Conservation (phyloP, 768 basidiomycete genomes). For the Serendipita sp. region DNA sequence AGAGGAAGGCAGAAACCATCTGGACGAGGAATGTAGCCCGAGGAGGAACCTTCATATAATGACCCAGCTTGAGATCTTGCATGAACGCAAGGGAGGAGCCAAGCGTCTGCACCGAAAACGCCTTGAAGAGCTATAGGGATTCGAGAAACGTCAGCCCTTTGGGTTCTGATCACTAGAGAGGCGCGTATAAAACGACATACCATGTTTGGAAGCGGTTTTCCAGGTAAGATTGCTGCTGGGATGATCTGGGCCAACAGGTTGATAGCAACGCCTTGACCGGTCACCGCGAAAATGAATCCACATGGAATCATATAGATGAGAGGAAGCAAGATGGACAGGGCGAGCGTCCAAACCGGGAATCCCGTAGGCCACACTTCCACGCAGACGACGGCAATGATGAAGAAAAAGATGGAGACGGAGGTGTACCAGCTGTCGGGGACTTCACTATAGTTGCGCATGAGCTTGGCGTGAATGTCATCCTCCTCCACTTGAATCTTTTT, state of each 20-base stretch:
- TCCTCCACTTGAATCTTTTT: slow-evolving; percentile 22
- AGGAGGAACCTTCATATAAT: slow-evolving; percentile 37
- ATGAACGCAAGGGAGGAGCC: slow-evolving; percentile 17
- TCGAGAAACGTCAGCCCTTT: too few relatives aligned
- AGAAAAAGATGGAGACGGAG: slow-evolving; percentile 23
- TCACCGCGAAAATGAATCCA: slow-evolving; percentile 30
- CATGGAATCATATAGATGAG: slow-evolving; percentile 28
- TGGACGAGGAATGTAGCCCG: slow-evolving; percentile 27
- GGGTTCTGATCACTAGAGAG: neutral
- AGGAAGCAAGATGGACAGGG: slow-evolving; percentile 23
- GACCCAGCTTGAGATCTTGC: slow-evolving; percentile 26
- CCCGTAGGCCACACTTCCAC: slow-evolving; percentile 37
- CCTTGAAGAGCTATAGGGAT: slow-evolving; percentile 25
- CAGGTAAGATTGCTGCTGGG: slow-evolving; percentile 28
- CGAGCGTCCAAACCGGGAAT: slow-evolving; percentile 33
- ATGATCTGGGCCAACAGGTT: slow-evolving; percentile 30
- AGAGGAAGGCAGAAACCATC: slow-evolving; percentile 20
- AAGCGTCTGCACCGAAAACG: slow-evolving; percentile 22
- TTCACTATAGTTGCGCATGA: slow-evolving; percentile 31
- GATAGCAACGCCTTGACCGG: slow-evolving; percentile 23
- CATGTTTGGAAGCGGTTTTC: slow-evolving; percentile 29
- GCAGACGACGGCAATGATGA: slow-evolving; percentile 22
- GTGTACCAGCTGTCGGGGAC: slow-evolving; percentile 27
- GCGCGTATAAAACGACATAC: slow-evolving; percentile 16
- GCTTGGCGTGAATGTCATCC: slow-evolving; percentile 32